Evolutionary conservation across 202 grass and related monocot species (phyloP), one percentile per base, ranked within the genome.

Genomic region (Musa balbisiana): DNA sequence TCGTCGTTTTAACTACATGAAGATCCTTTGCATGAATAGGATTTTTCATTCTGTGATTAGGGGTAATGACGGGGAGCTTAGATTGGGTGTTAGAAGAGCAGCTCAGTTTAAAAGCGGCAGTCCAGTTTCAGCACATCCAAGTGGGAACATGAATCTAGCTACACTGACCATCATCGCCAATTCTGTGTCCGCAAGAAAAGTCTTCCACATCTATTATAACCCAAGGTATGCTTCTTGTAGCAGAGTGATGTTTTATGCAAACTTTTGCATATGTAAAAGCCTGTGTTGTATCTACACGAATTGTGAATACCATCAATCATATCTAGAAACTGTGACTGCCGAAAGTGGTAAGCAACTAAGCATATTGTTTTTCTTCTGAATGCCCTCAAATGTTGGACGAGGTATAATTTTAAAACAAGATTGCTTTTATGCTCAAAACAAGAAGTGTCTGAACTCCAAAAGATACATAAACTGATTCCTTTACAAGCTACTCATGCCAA

Each of bases 21-120:
- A 9, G 1, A 67, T 22, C 49, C 23, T 1, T 1, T 51, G 1
- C 62, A 0, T 78, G 21, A 55, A 27, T 53, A 58, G 29, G 62
- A 10, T 71, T n/a, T 17, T 81, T 9, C 25, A 15, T 82, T 13
- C 14, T 76, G 52, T 71, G 23, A 81, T 8, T 59, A 99, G 95
- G 59, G 95, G 95, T 51, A 83, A 81, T 84, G 91, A 92, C 16
- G 95, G 95, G 19, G 87, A 92, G 73, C 80, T 99, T 59, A 94
- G 91, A 83, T 84, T 99, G 77, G 95, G 95, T 73, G 82, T 99
- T 67, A 90, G 95, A 78, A 92, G 91, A 78, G 85, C 95, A 49
- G 77, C 89, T 76, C 95, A 88, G 77, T 82, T 92, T 55, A 92
- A 79, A 88, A 92, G 81, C 74, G 83, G 81, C 79, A 83, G 49